Conservation (phyloP, 2,329 filamentous ascomycete genomes). For the Phyllosticta capitalensis region DNA sequence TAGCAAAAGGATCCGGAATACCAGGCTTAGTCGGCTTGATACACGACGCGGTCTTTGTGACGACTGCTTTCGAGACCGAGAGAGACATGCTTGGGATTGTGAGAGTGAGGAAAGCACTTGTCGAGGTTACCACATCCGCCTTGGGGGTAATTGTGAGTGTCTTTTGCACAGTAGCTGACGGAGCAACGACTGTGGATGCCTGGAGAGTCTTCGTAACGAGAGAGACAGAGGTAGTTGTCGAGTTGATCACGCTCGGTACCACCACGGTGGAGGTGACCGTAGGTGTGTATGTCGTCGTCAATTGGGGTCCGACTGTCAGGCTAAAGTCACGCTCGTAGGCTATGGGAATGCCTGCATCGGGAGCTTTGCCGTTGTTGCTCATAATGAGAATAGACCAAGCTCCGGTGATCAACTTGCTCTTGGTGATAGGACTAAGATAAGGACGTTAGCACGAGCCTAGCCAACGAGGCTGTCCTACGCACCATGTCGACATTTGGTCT, state of each 20-base stretch:
- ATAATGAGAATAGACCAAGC: slow-evolving; percentile 32
- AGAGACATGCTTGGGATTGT: slow-evolving; percentile 15
- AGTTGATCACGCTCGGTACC: slow-evolving; percentile 5
- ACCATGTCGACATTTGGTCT: slow-evolving; percentile 28
- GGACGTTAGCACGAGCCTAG: not conserved
- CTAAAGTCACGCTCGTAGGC: slow-evolving; percentile 33
- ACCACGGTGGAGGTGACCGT: not conserved
- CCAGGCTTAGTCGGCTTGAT: slow-evolving; percentile 16
- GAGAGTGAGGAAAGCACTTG: slow-evolving; percentile 21
- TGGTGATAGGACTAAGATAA: slow-evolving; percentile 22
- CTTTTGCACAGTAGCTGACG: slow-evolving; percentile 16
- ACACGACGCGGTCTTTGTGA: slow-evolving; percentile 25
- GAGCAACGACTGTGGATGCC: slow-evolving; percentile 16
- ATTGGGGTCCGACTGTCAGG: slow-evolving; percentile 28
- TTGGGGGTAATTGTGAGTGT: slow-evolving; percentile 19
- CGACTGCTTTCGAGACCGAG: slow-evolving; percentile 16
- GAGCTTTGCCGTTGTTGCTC: slow-evolving; percentile 29
- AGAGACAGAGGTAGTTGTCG: slow-evolving; percentile 12
- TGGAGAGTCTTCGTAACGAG: slow-evolving; percentile 18
- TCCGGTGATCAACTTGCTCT: slow-evolving; percentile 27
- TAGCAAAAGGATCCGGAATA: slow-evolving; percentile 18
- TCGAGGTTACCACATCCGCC: slow-evolving; percentile 19
- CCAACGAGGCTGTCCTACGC: not conserved
- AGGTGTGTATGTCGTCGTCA: slow-evolving; percentile 20
- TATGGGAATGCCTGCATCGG: slow-evolving; percentile 25